Base-by-base conservation (phyloP, 2,329 filamentous ascomycete genomes). In the Neoarthrinium moseri region DNA sequence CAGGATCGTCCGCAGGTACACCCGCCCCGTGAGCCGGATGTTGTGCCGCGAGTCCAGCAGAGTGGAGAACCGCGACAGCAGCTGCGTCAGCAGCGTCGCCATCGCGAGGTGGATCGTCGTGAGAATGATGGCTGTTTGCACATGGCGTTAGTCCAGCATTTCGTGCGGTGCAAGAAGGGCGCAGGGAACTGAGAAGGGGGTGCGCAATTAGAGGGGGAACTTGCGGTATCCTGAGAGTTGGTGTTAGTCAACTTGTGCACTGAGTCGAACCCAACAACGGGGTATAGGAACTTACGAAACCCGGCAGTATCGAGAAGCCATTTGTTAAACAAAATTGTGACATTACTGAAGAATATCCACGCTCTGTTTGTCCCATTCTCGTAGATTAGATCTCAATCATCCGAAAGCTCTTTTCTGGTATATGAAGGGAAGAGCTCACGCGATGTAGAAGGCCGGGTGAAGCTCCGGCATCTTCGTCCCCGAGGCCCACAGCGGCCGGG, bases 241-340 rank as follows among this genome's bases (percentile, higher is more conserved):
- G 15, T 38, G 32, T 35, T 35, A 35, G 32, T 29, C n/a, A 8
- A 13, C 12, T 35, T 8, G 12, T 15, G 21, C 10, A 20, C 10
- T 11, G 35, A 8, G n/a, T 29, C 26, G 26, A 29, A 8, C n/a
- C n/a, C 26, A 8, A 29, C 26, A n/a, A n/a, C n/a, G 32, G 18
- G 18, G n/a, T n/a, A 34, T 7, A 23, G 35, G 8, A 51, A 74
- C 84, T 74, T 72, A 89, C 86, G 77, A 67, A 91, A 91, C 48
- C 84, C 78, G 58, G 79, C 79, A 48, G 80, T 84, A 62, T 88
- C 82, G 50, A 95, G 77, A 36, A 95, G 82, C 80, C 86, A 91
- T 73, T 95, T 95, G 77, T 95, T 95, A 78, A 94, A 94, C 53
- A 95, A 72, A 63, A 95, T 95, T 51, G 91, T 90, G 59, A 81